phyloP scores from a whole-genome alignment of 371 early-diverging fungal species.

The Fennellomyces sp. region DNA sequence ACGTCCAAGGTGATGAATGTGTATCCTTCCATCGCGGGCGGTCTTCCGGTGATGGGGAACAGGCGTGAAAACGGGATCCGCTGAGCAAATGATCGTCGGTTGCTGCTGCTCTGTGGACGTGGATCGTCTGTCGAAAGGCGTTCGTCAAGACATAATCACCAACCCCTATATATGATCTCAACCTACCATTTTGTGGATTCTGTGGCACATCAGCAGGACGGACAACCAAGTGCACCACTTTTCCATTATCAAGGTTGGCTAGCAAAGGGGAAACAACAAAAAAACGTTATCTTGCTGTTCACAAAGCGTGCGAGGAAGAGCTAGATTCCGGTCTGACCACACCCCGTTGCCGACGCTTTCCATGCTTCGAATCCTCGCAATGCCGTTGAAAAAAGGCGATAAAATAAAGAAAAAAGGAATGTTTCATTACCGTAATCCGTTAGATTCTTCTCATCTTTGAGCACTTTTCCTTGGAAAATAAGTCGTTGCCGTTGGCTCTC shows the following conservation, averaged over 20 bases:
- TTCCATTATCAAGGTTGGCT: conserved; percentile 61
- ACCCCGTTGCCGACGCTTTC: too few relatives aligned
- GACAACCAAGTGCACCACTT: conserved; percentile 64
- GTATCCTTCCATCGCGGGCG: conserved; percentile 47
- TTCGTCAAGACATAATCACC: conserved; percentile 1
- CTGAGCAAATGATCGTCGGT: conserved; percentile 18
- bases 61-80: conserved; percentile 19
- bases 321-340: not conserved
- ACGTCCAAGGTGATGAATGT: conserved; percentile 50
- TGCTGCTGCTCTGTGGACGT: conserved; percentile 14
- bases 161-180: not conserved
- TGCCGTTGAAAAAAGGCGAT: not conserved
- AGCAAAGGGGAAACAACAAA: not conserved
- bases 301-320: not conserved
- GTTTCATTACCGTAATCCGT: conserved; percentile 56
- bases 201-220: conserved; percentile 56
- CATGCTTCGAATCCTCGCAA: too few relatives aligned
- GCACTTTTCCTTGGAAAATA: conserved; percentile 63
- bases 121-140: conserved; percentile 22
- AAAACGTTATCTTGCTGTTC: not conserved
- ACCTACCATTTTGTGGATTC: conserved; percentile 56
- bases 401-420: not conserved
- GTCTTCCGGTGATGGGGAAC: conserved; percentile 22
- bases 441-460: conserved; percentile 57
- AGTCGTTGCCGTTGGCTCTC: conserved; percentile 58